Evolutionary conservation across 202 grass and related monocot genomes (phyloP).

Genomic region (Dendrocalamus latiflorus): DNA sequence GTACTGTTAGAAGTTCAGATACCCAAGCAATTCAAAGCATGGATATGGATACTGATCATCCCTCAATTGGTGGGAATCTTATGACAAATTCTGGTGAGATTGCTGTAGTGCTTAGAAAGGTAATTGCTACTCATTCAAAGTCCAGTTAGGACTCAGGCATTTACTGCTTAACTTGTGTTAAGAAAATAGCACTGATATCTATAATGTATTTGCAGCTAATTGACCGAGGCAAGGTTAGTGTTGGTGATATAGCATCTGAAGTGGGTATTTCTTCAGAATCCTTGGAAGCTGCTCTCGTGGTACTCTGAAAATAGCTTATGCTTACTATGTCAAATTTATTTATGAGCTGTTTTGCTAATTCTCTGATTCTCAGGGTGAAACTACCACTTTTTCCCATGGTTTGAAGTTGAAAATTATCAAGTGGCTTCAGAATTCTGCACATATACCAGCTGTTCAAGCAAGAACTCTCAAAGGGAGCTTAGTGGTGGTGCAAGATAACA

Average conservation of each 20-base stretch:
- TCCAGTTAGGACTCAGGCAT: background rate
- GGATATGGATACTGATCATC: constrained; percentile 40
- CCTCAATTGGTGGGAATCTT: constrained; percentile 29
- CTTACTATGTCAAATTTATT: constrained; percentile 21
- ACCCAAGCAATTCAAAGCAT: constrained; percentile 25
- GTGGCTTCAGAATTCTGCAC: constrained; percentile 70
- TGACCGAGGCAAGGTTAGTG: constrained; percentile 64
- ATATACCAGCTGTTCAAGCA: constrained; percentile 34
- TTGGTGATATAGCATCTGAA: constrained; percentile 85
- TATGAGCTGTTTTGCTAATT: constrained; percentile 26
- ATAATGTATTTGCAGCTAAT: constrained; percentile 62
- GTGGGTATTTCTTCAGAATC: constrained; percentile 89
- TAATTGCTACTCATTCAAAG: constrained; percentile 28
- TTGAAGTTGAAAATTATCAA: constrained; percentile 93
- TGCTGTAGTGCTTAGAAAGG: constrained; percentile 71
- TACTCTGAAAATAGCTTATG: constrained; percentile 37
- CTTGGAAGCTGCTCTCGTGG: constrained; percentile 88
- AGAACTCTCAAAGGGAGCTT: constrained; percentile 29
- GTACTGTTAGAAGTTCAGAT: constrained; percentile 35
- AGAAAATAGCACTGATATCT: constrained; percentile 12
- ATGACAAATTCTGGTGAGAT: constrained; percentile 61
- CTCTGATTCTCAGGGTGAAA: constrained; percentile 77
- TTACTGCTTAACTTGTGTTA: background rate
- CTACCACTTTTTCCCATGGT: constrained; percentile 91
- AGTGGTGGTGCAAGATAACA: constrained; percentile 39